Percentiles rank a stretch among this genome's conserved stretches.
These are phyloP conservation scores for Trichothecium sympodiale DNA, from an alignment of 2,329 filamentous ascomycete species.

Conservation along the genomic window DNA sequence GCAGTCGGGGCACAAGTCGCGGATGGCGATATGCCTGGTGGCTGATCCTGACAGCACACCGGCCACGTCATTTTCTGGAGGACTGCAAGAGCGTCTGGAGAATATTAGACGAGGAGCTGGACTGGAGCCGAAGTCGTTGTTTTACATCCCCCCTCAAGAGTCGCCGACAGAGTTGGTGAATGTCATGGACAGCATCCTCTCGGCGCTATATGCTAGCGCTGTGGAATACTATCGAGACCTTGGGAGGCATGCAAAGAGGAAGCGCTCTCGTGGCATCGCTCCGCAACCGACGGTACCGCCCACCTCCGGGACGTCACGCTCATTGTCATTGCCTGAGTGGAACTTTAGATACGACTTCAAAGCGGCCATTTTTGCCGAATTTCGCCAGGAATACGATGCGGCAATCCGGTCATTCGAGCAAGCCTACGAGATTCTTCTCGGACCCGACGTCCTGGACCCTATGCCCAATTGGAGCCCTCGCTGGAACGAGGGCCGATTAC, in stretches of 20 bases:
- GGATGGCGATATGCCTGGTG: constrained; percentile 57
- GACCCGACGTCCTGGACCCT: constrained; percentile 73
- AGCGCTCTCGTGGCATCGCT: constrained; percentile 67
- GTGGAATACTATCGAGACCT: constrained; percentile 91
- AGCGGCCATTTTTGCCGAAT: constrained; percentile 80
- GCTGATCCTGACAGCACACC: constrained; percentile 15
- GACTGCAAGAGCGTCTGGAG: constrained; percentile 57
- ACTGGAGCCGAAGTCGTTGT: constrained; percentile 74
- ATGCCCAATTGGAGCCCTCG: constrained; percentile 83
- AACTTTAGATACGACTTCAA: constrained; percentile 94
- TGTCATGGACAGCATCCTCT: constrained; percentile 63
- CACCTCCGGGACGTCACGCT: constrained; percentile 74
- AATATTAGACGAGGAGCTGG: constrained; percentile 70
- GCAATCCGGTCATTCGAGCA: constrained; percentile 78
- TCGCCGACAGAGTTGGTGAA: constrained; percentile 60
- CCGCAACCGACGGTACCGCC: constrained; percentile 76
- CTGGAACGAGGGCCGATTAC: constrained; percentile 84
- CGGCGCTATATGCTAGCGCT: constrained; percentile 60
- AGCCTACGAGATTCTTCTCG: constrained; percentile 75
- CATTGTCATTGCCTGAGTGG: constrained; percentile 78
- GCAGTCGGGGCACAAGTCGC: constrained; percentile 65
- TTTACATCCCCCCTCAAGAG: constrained; percentile 68
- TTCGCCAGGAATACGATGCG: constrained; percentile 82
- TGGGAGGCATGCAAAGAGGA: constrained; percentile 83
- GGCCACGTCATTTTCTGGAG: constrained; percentile 49